Evolutionary conservation across 371 early-diverging fungal genomes (phyloP), one percentile per base, ranked within the genome.

Genomic region (Actinomortierella wolfii): DNA sequence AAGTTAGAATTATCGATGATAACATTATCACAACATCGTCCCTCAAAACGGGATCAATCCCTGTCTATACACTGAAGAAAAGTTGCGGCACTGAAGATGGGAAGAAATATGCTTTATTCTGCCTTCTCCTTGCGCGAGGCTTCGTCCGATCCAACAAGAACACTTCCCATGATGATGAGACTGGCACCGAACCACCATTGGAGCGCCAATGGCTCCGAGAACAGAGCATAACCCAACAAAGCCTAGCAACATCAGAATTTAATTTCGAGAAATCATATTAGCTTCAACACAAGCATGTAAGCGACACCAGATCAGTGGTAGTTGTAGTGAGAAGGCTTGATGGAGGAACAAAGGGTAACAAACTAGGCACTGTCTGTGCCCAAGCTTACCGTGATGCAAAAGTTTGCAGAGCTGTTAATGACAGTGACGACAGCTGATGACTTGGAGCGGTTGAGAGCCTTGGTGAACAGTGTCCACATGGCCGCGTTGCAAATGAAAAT

Each of bases 391-490:
- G 92, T 89, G 34, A 83, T 75, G 41, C 83, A 82, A 68, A 92
- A 89, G 61, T 92, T 92, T 41, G 82, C 81, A 24, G 86, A 87
- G 43, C 88, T 90, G 68, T 92, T 90, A 56, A 91, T 78, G 49
- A 88, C 84, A 6, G 90, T 88, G 8, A 88, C 88, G 28, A 86
- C 83, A 2, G 89, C 76, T 3, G 91, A 89, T 9, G 90, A 90
- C 24, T 79, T 75, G 44, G 91, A 84, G 29, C 77, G 76, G 60
- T 88, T 86, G 34, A 92, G 76, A 2, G 92, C 90, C 69, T 91
- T 91, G 48, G 92, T 91, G 59, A 91, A 90, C 14, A 86, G 77
- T 0, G 89, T 86, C 92, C 92, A 92, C 92, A 92, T 92, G 57
- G 88, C 68, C 3, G 89, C 86, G 46, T 92, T 92, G 59, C 89